phyloP scores from a whole-genome alignment of 257 asterid species.

The Salvia miltiorrhiza region DNA sequence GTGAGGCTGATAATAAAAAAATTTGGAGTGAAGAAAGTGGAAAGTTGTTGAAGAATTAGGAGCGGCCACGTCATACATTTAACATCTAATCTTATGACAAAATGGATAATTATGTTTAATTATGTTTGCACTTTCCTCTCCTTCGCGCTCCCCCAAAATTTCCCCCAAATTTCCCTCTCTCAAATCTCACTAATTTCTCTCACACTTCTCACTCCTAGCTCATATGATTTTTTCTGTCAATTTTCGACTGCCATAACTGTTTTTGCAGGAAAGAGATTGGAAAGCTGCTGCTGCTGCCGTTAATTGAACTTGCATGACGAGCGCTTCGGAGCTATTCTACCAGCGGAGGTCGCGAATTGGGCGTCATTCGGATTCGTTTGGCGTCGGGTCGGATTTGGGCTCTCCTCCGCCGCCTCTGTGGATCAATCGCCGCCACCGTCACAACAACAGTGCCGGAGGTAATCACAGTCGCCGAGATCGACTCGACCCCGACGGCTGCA shows the following conservation, averaged over 20 bases:
- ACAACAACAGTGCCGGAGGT: constrained; percentile 20
- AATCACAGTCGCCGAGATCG: constrained; percentile 47
- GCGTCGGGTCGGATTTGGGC: constrained; percentile 31
- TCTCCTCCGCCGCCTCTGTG: constrained; percentile 32
- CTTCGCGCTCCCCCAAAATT: neutral
- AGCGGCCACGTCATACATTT: neutral
- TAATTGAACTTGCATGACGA: constrained; percentile 66
- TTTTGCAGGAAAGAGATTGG: constrained; percentile 7
- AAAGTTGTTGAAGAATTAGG: neutral
- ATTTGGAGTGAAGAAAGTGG: neutral
- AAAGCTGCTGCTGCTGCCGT: neutral
- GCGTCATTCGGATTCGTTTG: constrained; percentile 39
- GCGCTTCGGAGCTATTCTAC: constrained; percentile 75
- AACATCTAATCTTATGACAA: neutral
- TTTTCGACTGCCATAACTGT: neutral
- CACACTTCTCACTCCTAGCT: neutral
- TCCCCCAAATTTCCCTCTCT: neutral
- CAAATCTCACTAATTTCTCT: constrained; percentile 7
- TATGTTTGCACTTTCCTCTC: neutral
- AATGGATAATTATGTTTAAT: neutral
- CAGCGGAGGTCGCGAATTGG: constrained; percentile 73
- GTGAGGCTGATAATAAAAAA: neutral
- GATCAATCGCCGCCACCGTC: constrained; percentile 45
- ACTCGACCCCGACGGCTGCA: constrained; percentile 43
- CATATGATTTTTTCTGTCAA: neutral